Evolutionary conservation across 805 yeast species (phyloP), one percentile per base, ranked within the genome.

Genomic region (Nakazawaea ambrosiae): DNA sequence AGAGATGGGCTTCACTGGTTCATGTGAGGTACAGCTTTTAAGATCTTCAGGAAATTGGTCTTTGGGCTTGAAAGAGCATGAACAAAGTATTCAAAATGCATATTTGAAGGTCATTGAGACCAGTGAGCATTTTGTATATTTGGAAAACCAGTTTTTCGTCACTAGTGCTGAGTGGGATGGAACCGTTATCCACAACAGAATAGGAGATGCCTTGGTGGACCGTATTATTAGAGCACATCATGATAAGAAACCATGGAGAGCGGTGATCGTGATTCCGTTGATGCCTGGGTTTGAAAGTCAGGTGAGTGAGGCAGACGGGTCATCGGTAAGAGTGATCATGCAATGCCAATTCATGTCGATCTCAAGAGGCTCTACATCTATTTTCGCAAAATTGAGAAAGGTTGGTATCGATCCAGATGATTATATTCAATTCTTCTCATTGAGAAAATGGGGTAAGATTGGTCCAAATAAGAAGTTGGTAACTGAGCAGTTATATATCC

Each of bases 281-380:
- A 87, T 92, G 92, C 99, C 99, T 1, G 99, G 98, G 0, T 92
- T 94, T 57, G 92, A 83, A 51, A 79, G 95, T 20, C 84, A 87
- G 46, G 95, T 94, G 16, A 97, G 90, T 53, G 76, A 83, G 45
- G 83, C 92, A 12, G 96, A 88, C 47, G 98, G 96, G 2, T 83
- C 96, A 0, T 75, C 95, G n/a, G 88, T 92, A 4, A 76, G 99
- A 51, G 81, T 92, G 19, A 94, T 92, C 47, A 89, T 90, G 92
- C 90, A 88, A 60, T 88, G 97, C 53, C 97, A 92, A 60, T 92
- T 77, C 57, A 79, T 86, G 78, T 81, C 96, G 2, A 92, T 92
- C 15, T 84, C 95, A 1, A 75, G 95, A 52, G 98, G 98, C 2
- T 72, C 80, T 9, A 71, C 88, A 11, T 86, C 96, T 1, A 85